Base-by-base conservation (phyloP, 306 rosid genomes). In the Sechiopsis laciniata region DNA sequence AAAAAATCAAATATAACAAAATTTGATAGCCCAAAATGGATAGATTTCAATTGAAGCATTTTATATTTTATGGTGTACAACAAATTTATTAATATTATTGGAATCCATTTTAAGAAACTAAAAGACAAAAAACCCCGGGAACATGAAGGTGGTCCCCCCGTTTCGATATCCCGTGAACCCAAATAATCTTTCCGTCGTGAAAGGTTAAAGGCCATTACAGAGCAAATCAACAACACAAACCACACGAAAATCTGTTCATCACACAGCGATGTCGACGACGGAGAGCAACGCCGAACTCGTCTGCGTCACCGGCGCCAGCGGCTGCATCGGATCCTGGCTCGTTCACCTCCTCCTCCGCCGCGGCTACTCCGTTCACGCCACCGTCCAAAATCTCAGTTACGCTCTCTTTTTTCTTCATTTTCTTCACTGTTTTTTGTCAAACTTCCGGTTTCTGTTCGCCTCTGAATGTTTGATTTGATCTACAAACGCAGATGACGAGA, bases 301-400 rank as follows among this genome's bases (percentile, higher is more conserved):
- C 0, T 93, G 96, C 80, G 98, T 93, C 35, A 90, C 98, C 59
- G 98, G 98, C 17, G 96, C 81, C 63, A 90, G 98, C 32, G 96
- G 98, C 50, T 79, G 86, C 80, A 93, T 93, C 2, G 96, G 98
- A 13, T 90, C 98, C 12, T 93, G 96, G 88, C 78, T 93, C 11
- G 96, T 88, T 60, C 86, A 71, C 48, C 91, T 87, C 79, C 98
- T 93, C 51, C 89, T 90, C 59, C 81, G 74, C 72, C 96, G 96
- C 0, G 92, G 93, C 67, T 93, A 88, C 90, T 78, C 88, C 76
- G 91, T 93, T 67, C 86, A 90, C 79, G 96, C 96, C 75, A 88
- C 98, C 74, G 90, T 88, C 21, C 82, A 85, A 80, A 77, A 90
- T 73, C 91, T 92, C 85, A 77, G 96, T 87, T 69, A 78, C 55